These are phyloP conservation scores for Scleroderma bovista DNA, from an alignment of 768 basidiomycete genomes.

Conservation along the genomic window DNA sequence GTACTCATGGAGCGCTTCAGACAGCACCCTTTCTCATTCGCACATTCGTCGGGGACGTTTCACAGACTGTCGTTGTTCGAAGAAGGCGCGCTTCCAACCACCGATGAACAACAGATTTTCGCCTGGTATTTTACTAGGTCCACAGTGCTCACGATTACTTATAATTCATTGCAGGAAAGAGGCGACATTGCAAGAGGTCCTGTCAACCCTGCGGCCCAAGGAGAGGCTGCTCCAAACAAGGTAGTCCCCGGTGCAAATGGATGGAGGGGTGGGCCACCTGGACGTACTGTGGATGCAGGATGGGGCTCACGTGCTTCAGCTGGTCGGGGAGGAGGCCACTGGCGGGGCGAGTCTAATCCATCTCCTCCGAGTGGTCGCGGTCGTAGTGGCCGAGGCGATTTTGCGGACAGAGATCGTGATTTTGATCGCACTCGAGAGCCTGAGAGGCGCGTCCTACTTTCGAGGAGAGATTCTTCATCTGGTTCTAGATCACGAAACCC, in stretches of 20 bases:
- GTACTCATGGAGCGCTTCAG: constrained; percentile 30
- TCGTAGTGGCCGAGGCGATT: constrained; percentile 35
- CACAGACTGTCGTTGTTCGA: constrained; percentile 73
- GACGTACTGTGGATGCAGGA: constrained; percentile 40
- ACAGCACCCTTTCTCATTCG: constrained; percentile 79
- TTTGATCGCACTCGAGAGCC: constrained; percentile 35
- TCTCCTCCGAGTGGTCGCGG: constrained; percentile 38
- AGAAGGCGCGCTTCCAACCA: constrained; percentile 68
- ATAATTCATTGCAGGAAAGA: constrained; percentile 54
- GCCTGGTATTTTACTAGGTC: constrained; percentile 52
- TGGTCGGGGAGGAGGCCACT: constrained; percentile 63
- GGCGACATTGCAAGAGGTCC: constrained; percentile 71
- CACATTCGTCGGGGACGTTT: constrained; percentile 69
- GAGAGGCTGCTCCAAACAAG: constrained; percentile 37
- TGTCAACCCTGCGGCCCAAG: constrained; percentile 62
- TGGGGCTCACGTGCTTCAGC: constrained; percentile 38
- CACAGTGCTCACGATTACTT: not conserved
- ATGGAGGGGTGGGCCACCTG: constrained; percentile 32
- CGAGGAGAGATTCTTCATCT: constrained; percentile 38
- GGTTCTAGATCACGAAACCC: constrained; percentile 38
- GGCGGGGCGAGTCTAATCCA: constrained; percentile 65
- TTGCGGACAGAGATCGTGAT: constrained; percentile 32
- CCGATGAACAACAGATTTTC: constrained; percentile 79
- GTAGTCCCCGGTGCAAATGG: constrained; percentile 29
- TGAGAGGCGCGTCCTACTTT: constrained; percentile 45